Evolutionary conservation across 1,284 basidiomycete species (phyloP).

Genomic region (Thelephora terrestris): DNA sequence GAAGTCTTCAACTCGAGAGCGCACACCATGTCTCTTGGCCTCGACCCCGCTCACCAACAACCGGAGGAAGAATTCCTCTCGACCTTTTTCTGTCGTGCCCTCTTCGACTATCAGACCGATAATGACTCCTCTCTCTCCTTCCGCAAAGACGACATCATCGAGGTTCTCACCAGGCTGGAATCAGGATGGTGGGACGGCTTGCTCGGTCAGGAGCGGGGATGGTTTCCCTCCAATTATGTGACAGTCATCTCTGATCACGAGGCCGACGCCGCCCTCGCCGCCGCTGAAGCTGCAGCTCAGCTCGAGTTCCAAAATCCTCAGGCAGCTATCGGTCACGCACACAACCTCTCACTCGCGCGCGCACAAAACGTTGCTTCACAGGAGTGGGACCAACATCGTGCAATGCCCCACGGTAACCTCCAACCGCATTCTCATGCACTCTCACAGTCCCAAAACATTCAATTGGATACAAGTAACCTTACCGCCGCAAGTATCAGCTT

Average conservation of each 20-base stretch:
- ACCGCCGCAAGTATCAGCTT: no score
- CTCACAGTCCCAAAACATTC: no score
- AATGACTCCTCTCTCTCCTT: constrained; percentile 89
- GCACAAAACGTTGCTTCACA: no score
- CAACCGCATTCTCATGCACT: no score
- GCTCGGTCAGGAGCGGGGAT: constrained; percentile 81
- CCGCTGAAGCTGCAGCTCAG: constrained; percentile 16
- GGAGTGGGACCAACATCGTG: no score
- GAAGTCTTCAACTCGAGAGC: not conserved
- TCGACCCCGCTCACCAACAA: constrained; percentile 7
- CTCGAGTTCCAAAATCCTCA: constrained; percentile 26
- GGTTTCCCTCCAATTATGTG: constrained; percentile 98
- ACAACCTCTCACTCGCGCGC: not conserved
- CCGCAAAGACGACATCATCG: constrained; percentile 80
- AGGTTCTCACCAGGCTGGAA: constrained; percentile 85
- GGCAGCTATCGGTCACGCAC: not conserved
- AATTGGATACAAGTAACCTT: no score
- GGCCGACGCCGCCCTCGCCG: constrained; percentile 53
- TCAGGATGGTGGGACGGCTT: constrained; percentile 99
- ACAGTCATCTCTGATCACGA: constrained; percentile 71
- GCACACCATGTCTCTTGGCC: constrained; percentile 4
- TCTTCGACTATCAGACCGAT: constrained; percentile 87
- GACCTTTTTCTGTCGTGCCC: constrained; percentile 82
- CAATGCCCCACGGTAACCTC: no score
- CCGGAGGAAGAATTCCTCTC: constrained; percentile 45